Conservation (phyloP, 2,329 filamentous ascomycete genomes). For the Metarhizium anisopliae region DNA sequence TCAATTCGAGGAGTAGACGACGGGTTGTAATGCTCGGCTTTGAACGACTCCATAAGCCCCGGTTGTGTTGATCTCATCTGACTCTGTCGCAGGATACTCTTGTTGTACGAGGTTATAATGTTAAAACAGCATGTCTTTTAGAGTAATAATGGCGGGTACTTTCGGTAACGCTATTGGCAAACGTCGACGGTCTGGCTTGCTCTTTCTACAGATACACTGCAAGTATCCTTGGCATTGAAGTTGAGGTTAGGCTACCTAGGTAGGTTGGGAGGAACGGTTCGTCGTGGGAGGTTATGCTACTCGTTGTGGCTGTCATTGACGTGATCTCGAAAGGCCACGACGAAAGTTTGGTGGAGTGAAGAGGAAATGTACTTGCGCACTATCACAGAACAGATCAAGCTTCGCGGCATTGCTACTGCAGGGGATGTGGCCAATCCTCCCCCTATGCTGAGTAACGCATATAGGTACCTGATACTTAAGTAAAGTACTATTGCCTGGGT, state of each 20-base stretch:
- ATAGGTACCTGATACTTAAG: no score
- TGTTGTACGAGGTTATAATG: background rate
- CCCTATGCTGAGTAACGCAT: no score
- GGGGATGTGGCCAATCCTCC: no score
- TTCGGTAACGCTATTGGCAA: background rate
- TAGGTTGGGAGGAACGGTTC: background rate
- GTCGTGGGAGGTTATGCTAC: background rate
- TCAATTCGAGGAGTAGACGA: constrained; percentile 1
- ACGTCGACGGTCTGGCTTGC: background rate
- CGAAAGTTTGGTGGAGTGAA: background rate
- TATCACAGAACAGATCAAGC: no score
- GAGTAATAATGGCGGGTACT: background rate
- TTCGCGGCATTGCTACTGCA: no score
- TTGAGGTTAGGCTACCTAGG: background rate
- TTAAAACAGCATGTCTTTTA: background rate
- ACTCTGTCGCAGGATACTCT: background rate
- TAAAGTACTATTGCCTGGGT: no score
- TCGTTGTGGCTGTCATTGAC: background rate
- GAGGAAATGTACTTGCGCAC: background rate
- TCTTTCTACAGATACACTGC: background rate
- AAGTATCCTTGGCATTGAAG: background rate
- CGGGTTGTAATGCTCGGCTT: background rate
- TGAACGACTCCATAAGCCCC: constrained; percentile 9
- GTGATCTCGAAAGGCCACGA: background rate
- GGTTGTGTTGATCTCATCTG: background rate